phyloP scores from a whole-genome alignment of 495 filamentous ascomycete genomes.

The Penicillium psychrofluorescens region DNA sequence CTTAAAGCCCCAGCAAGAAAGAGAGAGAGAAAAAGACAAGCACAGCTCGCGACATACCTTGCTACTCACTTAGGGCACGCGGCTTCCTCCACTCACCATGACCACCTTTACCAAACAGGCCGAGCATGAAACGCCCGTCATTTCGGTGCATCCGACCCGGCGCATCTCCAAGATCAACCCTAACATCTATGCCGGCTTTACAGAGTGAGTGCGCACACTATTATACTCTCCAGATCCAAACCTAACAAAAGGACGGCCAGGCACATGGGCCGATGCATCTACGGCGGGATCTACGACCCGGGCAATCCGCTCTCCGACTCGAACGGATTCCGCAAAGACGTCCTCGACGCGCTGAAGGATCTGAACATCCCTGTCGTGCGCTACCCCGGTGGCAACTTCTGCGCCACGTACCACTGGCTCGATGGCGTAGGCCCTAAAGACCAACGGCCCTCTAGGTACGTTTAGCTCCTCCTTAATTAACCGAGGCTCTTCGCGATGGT shows the following conservation, averaged over 20 bases:
- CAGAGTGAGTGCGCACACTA: slow-evolving; percentile 44
- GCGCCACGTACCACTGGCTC: slow-evolving; percentile 76
- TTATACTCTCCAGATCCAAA: too few relatives aligned
- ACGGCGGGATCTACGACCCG: slow-evolving; percentile 77
- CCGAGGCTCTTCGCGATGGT: too few relatives aligned
- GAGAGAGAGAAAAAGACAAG: too few relatives aligned
- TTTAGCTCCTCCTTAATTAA: not conserved
- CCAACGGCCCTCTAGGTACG: slow-evolving; percentile 48
- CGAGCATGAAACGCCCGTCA: slow-evolving; percentile 48
- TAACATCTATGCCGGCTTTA: slow-evolving; percentile 71
- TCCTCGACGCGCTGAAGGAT: slow-evolving; percentile 60
- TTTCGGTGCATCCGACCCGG: slow-evolving; percentile 52
- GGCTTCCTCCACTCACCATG: slow-evolving; percentile 31
- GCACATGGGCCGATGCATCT: slow-evolving; percentile 80
- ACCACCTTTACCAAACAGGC: slow-evolving; percentile 61
- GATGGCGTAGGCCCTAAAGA: slow-evolving; percentile 70
- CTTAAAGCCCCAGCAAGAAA: too few relatives aligned
- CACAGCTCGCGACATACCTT: too few relatives aligned
- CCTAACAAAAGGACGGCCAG: slow-evolving; percentile 21
- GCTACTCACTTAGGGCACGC: too few relatives aligned
- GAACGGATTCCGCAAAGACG: slow-evolving; percentile 69
- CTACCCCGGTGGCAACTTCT: slow-evolving; percentile 77
- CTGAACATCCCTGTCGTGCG: slow-evolving; percentile 66
- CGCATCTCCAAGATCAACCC: slow-evolving; percentile 62
- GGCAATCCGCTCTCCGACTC: slow-evolving; percentile 61